phyloP scores from a whole-genome alignment of 2,329 filamentous ascomycete genomes.

The Fusarium continuum region DNA sequence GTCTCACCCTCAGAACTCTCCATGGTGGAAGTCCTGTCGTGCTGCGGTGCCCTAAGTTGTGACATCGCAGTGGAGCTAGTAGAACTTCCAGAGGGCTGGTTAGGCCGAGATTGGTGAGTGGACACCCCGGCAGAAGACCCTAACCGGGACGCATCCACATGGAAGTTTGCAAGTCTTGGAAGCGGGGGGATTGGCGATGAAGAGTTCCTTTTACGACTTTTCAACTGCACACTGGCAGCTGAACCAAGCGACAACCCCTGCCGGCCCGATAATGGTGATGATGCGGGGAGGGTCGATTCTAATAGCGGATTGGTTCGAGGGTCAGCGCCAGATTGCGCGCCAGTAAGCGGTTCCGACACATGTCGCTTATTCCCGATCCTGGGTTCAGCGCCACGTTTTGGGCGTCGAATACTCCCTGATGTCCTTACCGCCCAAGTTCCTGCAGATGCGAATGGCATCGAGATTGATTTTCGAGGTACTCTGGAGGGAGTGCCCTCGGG shows the following conservation, averaged over 20 bases:
- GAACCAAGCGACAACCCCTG: slow-evolving; percentile 41
- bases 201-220: slow-evolving; percentile 54
- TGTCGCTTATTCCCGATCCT: slow-evolving; percentile 58
- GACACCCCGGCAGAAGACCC: slow-evolving; percentile 54
- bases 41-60: slow-evolving; percentile 46
- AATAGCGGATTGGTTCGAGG: slow-evolving; percentile 40
- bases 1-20: slow-evolving; percentile 75
- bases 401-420: slow-evolving; percentile 63
- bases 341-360: slow-evolving; percentile 61
- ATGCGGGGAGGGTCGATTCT: slow-evolving; percentile 39
- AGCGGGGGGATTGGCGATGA: slow-evolving; percentile 67
- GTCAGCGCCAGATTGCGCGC: slow-evolving; percentile 45
- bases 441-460: slow-evolving; percentile 67
- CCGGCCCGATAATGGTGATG: slow-evolving; percentile 29
- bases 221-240: slow-evolving; percentile 40
- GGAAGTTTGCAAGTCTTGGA: slow-evolving; percentile 63
- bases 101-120: slow-evolving; percentile 49
- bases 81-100: slow-evolving; percentile 55
- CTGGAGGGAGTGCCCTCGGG: slow-evolving; percentile 55
- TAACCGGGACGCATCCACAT: slow-evolving; percentile 61
- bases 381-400: slow-evolving; percentile 59
- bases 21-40: slow-evolving; percentile 64
- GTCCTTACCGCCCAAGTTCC: slow-evolving; percentile 63
- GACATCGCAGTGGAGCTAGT: slow-evolving; percentile 56
- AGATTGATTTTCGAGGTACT: slow-evolving; percentile 62